phyloP scores from a whole-genome alignment of 2,329 filamentous ascomycete genomes.

The Tolypocladium guangdongense region DNA sequence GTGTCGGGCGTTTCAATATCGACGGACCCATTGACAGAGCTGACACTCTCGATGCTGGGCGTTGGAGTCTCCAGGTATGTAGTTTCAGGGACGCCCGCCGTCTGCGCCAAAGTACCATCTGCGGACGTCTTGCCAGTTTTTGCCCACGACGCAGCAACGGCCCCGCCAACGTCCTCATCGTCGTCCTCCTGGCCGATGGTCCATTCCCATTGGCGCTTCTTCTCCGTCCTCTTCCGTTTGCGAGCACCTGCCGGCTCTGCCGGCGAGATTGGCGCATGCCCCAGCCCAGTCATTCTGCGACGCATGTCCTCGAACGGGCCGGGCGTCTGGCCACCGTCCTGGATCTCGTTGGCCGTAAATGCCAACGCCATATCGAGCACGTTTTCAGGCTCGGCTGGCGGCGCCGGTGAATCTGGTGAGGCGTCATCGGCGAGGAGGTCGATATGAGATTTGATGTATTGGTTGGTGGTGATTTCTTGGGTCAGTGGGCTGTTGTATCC shows the following conservation, averaged over 20 bases:
- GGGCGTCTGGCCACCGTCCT: conserved; percentile 51
- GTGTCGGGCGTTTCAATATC: conserved; percentile 42
- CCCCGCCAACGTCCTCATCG: conserved; percentile 30
- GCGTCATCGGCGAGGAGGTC: conserved; percentile 49
- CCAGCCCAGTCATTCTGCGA: conserved; percentile 40
- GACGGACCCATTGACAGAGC: conserved; percentile 16
- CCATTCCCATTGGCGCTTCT: conserved; percentile 56
- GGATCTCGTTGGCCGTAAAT: conserved; percentile 42
- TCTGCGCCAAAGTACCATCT: conserved; percentile 8
- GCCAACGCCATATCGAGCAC: conserved; percentile 38
- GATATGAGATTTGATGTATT: conserved; percentile 52
- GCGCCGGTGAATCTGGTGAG: conserved; percentile 33
- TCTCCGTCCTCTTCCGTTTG: conserved; percentile 46
- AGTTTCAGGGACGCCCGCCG: conserved; percentile 4
- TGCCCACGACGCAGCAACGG: conserved; percentile 27
- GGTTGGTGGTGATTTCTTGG: conserved; percentile 52
- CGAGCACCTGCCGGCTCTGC: conserved; percentile 32
- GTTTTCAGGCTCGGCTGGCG: conserved; percentile 24
- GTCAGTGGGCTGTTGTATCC: conserved; percentile 52
- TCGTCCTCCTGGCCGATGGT: conserved; percentile 47
- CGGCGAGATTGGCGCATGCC: conserved; percentile 28
- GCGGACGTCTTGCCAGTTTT: background rate
- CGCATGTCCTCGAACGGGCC: conserved; percentile 55
- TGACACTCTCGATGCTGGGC: conserved; percentile 28
- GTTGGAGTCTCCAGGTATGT: conserved; percentile 23